Conservation (phyloP, 768 basidiomycete genomes). For the Hydnum rufescens region DNA sequence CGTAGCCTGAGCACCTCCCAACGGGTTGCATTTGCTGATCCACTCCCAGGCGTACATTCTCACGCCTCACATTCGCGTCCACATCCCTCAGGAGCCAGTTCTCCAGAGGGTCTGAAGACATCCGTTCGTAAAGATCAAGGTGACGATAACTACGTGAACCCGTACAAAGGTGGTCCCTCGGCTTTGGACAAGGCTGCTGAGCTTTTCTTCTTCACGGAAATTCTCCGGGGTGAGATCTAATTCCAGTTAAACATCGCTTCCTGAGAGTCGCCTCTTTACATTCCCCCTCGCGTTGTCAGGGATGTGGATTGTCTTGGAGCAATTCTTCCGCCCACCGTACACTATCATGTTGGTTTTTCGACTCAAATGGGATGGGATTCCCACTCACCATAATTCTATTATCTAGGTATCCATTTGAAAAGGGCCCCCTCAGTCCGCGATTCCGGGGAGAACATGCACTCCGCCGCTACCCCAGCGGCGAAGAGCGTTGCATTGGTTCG, state of each 20-base stretch:
- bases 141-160: conserved; percentile 22
- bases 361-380: neutral
- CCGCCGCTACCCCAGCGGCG: conserved; percentile 88
- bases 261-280: neutral
- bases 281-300: conserved; percentile 28
- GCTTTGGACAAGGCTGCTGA: conserved; percentile 93
- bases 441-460: conserved; percentile 98
- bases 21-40: neutral
- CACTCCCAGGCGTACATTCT: neutral
- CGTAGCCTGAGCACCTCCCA: conserved; percentile 31
- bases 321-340: conserved; percentile 87
- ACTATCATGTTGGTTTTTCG: conserved; percentile 47
- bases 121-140: neutral
- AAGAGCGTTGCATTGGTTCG: conserved; percentile 96
- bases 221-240: conserved; percentile 57
- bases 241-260: neutral
- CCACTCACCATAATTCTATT: conserved; percentile 13
- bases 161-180: conserved; percentile 62
- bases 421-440: conserved; percentile 90
- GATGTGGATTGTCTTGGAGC: conserved; percentile 92
- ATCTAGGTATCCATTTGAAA: conserved; percentile 82
- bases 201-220: conserved; percentile 97
- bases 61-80: neutral
- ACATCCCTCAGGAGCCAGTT: conserved; percentile 4
- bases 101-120: neutral